Evolutionary conservation across 176 grass and related monocot genomes (phyloP).

Genomic region (Aegilops tauschii): DNA sequence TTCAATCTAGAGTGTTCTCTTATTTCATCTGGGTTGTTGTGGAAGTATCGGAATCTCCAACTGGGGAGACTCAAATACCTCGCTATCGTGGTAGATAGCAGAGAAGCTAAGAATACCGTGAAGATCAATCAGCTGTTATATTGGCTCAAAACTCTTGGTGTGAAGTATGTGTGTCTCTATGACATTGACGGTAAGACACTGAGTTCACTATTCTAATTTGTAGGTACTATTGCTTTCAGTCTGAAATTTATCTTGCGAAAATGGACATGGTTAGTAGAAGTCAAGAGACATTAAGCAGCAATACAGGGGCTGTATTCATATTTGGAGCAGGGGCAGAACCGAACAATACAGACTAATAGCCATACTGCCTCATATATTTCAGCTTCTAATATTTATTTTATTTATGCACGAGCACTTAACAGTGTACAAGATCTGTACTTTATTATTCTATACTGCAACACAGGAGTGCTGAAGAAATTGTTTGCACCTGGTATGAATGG

Average conservation of each 20-base stretch:
- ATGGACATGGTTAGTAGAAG: constrained; percentile 5
- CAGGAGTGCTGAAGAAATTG: constrained; percentile 82
- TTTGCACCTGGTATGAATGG: constrained; percentile 42
- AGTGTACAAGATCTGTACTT: background rate
- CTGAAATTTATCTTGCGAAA: background rate
- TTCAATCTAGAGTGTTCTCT: constrained; percentile 53
- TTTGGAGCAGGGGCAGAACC: background rate
- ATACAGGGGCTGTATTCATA: background rate
- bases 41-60: constrained; percentile 59
- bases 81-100: constrained; percentile 85
- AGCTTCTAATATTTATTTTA: constrained; percentile 25
- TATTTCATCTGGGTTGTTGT: constrained; percentile 63
- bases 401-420: background rate
- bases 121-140: constrained; percentile 65
- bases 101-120: constrained; percentile 65
- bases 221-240: constrained; percentile 18
- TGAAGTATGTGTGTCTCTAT: constrained; percentile 79
- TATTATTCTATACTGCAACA: constrained; percentile 9
- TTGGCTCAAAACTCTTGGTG: constrained; percentile 56
- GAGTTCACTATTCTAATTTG: constrained; percentile 8
- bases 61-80: constrained; percentile 52
- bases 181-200: constrained; percentile 69
- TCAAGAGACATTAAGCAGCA: constrained; percentile 7
- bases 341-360: background rate
- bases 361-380: background rate